Evolutionary conservation across 768 basidiomycete genomes (phyloP).

Genomic region (Suillus subaureus): DNA sequence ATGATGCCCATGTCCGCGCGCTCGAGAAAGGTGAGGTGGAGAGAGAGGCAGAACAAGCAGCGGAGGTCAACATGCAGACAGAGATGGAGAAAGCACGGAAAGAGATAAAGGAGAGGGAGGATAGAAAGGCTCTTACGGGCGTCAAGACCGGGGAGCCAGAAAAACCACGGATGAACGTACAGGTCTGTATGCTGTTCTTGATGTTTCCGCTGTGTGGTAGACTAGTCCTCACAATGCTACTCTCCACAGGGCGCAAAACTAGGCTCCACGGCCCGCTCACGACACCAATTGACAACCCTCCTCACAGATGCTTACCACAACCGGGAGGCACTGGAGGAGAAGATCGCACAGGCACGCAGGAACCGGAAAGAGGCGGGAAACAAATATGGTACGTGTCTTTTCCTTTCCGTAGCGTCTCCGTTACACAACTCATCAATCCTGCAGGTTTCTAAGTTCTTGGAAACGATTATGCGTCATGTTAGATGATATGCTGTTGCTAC

Average conservation of each 20-base stretch:
- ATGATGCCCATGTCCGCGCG: slow-evolving; percentile 70
- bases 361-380: slow-evolving; percentile 91
- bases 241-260: slow-evolving; percentile 63
- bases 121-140: slow-evolving; percentile 72
- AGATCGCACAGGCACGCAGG: slow-evolving; percentile 77
- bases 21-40: slow-evolving; percentile 74
- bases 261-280: slow-evolving; percentile 66
- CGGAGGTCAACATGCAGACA: slow-evolving; percentile 62
- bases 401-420: no score
- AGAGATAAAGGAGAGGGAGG: slow-evolving; percentile 76
- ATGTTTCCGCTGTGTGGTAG: not conserved
- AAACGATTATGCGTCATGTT: not conserved
- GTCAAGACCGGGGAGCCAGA: slow-evolving; percentile 49
- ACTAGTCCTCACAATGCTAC: not conserved
- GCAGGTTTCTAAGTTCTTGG: slow-evolving; percentile 26
- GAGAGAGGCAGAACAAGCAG: slow-evolving; percentile 43
- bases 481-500: not conserved
- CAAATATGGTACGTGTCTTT: slow-evolving; percentile 73
- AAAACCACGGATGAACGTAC: slow-evolving; percentile 83
- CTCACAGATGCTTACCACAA: slow-evolving; percentile 84
- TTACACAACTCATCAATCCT: not conserved
- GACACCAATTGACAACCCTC: slow-evolving; percentile 80
- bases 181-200: slow-evolving; percentile 44
- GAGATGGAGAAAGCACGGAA: slow-evolving; percentile 80
- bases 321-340: slow-evolving; percentile 80